These are phyloP conservation scores for Trypanosomatidae sp. DNA, from an alignment of 208 protist genomes.

Conservation along the genomic window DNA sequence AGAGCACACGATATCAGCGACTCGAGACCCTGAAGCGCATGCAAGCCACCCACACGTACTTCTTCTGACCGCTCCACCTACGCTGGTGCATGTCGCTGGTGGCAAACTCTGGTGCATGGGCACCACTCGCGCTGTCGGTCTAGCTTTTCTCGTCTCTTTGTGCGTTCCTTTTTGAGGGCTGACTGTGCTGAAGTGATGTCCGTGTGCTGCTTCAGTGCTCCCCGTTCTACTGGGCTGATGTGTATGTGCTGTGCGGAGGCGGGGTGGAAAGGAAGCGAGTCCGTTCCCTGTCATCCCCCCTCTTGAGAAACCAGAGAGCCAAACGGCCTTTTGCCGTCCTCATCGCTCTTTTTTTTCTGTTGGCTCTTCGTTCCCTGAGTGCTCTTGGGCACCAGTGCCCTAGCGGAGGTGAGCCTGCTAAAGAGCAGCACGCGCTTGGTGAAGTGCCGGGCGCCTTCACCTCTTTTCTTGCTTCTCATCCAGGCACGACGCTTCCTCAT, in stretches of 20 bases:
- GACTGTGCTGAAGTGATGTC: background rate
- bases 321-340: background rate
- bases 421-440: background rate
- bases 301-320: background rate
- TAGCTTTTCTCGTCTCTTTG: background rate
- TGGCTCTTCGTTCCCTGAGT: background rate
- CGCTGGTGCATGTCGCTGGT: background rate
- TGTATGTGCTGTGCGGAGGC: background rate
- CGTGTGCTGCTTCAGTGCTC: background rate
- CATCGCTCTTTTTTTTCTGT: background rate
- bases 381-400: background rate
- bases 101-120: background rate
- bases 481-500: background rate
- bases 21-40: slow-evolving; percentile 65
- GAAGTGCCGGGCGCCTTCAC: background rate
- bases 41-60: slow-evolving; percentile 50
- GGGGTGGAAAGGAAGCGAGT: background rate
- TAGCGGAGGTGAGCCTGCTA: background rate
- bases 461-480: no score
- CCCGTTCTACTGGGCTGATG: background rate
- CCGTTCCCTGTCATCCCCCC: background rate
- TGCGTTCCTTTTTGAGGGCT: background rate
- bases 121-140: background rate
- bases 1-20: slow-evolving; percentile 44
- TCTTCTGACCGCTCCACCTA: slow-evolving; percentile 21